phyloP scores from a whole-genome alignment of 2,329 filamentous ascomycete species.

The Botryosphaeria dothidea region DNA sequence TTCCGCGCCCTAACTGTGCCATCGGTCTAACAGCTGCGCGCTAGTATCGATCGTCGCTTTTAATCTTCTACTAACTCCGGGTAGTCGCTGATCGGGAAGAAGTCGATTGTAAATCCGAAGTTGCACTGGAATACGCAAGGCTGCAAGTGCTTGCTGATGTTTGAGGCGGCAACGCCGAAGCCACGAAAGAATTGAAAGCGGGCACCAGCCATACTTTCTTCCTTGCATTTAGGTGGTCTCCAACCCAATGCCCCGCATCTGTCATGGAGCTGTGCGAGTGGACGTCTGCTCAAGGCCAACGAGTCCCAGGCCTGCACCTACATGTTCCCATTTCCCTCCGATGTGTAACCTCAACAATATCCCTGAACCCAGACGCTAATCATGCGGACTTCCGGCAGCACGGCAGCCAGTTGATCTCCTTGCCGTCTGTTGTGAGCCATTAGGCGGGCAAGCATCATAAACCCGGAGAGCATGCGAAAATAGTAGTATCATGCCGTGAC shows the following conservation, averaged over 20 bases:
- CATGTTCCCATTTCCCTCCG: not conserved
- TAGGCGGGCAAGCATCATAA: not conserved
- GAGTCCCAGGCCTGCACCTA: not conserved
- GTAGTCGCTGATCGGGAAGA: not conserved
- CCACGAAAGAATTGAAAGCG: no score
- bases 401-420: not conserved
- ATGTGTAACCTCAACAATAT: not conserved
- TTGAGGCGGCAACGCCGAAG: no score
- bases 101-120: not conserved
- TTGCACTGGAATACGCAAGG: no score
- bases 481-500: no score
- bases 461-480: no score
- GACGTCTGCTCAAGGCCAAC: not conserved
- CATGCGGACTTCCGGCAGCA: not conserved
- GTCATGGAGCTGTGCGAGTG: no score
- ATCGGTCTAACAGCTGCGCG: not conserved
- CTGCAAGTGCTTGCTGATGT: no score
- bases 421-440: not conserved
- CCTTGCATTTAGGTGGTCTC: not conserved
- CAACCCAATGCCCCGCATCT: not conserved
- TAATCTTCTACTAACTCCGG: not conserved
- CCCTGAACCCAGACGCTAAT: slow-evolving; percentile 9
- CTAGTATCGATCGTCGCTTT: not conserved
- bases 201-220: no score
- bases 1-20: not conserved